Percentiles rank a stretch among this genome's conserved stretches.
Conservation (phyloP, 306 rosid genomes). For the Trifolium pratense region DNA sequence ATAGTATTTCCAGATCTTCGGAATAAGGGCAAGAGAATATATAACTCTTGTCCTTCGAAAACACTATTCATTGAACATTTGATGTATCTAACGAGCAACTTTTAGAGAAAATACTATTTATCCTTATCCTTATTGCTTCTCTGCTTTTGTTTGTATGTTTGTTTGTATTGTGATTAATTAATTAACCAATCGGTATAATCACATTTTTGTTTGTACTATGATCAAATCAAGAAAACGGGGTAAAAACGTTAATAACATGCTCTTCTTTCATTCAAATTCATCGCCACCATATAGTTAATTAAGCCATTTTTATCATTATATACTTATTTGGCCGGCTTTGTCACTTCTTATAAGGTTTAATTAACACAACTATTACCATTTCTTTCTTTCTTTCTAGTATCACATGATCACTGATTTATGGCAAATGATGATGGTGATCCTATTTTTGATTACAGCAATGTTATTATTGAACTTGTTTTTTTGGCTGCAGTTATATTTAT, state of each 20-base stretch:
- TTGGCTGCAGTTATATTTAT: constrained; percentile 53
- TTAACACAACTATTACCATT: background rate
- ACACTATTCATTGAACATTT: no score
- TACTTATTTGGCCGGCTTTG: constrained; percentile 27
- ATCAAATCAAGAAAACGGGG: constrained; percentile 22
- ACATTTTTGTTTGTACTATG: background rate
- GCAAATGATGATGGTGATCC: constrained; percentile 2
- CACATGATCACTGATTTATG: constrained; percentile 35
- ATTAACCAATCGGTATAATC: background rate
- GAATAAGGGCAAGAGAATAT: no score
- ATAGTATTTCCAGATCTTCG: no score
- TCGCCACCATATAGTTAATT: no score
- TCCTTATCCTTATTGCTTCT: no score
- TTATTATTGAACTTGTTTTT: constrained; percentile 39
- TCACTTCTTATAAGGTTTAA: background rate
- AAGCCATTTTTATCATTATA: no score
- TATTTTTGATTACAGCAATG: constrained; percentile 2
- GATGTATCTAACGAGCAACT: no score
- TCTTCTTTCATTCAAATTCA: constrained; percentile 30
- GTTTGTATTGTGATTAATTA: background rate
- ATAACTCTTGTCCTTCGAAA: no score
- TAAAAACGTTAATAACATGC: constrained; percentile 12
- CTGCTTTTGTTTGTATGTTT: background rate
- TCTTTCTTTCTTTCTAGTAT: constrained; percentile 1
- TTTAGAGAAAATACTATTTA: no score